Evolutionary conservation across 768 basidiomycete species (phyloP), one percentile per base, ranked within the genome.

Genomic region (Lyophyllum semitale): DNA sequence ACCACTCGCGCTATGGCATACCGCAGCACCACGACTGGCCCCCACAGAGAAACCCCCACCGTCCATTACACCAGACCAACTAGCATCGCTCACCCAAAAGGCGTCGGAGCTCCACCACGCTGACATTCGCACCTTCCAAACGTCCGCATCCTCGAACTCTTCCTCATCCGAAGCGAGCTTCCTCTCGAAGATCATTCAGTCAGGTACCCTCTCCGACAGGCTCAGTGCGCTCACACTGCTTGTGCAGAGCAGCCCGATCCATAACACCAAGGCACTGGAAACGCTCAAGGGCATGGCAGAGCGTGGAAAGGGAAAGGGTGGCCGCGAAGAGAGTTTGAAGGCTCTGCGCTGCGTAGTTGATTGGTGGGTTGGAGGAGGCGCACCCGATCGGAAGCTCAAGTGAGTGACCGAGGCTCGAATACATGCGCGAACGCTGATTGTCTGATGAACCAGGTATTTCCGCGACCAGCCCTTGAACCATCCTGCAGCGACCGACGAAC

Each of bases 351-450:
- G 95, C 58, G 79, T 99, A 54, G 87, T 92, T 29, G 96, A 98
- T 81, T 98, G 96, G 95, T 97, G 95, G 93, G 83, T 90, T 43
- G 95, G 94, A 29, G 95, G 95, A 22, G 93, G 93, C n/a, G 91
- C 87, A 18, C 92, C 94, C 0, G 77, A 81, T 55, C 77, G 92
- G 57, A 98, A 98, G 68, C 80, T 98, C 23, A 92, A 82, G 91
- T 95, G 57, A 48, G 85, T 77, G 13, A 41, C 23, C 47, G 29
- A 12, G 12, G 25, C 55, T 29, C 47, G 17, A 51, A 27, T 43
- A 29, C 2, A 23, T 42, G 18, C 26, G 27, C 15, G 29, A 49
- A 15, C 7, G 27, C 26, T 62, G 40, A 50, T 49, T 37, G 27
- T 45, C 29, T 51, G 23, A 9, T 50, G 18, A 9, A 47, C n/a